phyloP scores from a whole-genome alignment of 225 moss, liverwort and hornwort species.

The Asterella californica region DNA sequence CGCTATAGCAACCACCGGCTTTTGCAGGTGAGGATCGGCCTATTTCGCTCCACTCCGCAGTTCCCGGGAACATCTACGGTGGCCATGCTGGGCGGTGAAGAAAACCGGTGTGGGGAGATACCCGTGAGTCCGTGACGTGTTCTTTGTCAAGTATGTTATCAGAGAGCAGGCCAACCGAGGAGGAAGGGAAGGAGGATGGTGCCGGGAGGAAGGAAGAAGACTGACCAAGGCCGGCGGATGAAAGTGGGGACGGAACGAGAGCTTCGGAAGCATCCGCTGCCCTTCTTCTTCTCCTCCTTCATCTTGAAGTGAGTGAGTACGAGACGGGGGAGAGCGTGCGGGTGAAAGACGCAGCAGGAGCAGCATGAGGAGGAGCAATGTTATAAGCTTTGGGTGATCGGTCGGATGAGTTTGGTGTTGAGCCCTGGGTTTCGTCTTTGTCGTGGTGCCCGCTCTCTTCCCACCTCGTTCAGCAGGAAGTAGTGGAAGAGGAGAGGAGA shows the following conservation, averaged over 20 bases:
- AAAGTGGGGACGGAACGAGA: background rate
- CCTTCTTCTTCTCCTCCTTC: background rate
- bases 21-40: no score
- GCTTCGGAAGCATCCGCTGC: background rate
- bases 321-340: background rate
- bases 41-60: no score
- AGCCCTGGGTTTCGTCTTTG: background rate
- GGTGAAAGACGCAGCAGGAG: background rate
- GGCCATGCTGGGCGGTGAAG: no score
- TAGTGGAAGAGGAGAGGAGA: background rate
- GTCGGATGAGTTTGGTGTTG: conserved; percentile 6
- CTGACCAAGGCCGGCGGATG: conserved; percentile 7
- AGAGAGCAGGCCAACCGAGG: no score
- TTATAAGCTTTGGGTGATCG: background rate
- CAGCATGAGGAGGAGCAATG: background rate
- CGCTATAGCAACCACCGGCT: no score
- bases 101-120: no score
- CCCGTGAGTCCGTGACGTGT: no score
- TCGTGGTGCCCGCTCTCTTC: background rate
- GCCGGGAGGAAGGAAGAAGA: background rate
- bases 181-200: background rate
- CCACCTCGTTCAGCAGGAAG: background rate
- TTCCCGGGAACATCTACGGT: no score
- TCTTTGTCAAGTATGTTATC: no score
- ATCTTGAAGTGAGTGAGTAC: background rate